A percentile compares a stretch with the other conserved stretches of the same genome.
phyloP scores from a whole-genome alignment of 2,329 filamentous ascomycete genomes.

The Sclerotinia subarctica region DNA sequence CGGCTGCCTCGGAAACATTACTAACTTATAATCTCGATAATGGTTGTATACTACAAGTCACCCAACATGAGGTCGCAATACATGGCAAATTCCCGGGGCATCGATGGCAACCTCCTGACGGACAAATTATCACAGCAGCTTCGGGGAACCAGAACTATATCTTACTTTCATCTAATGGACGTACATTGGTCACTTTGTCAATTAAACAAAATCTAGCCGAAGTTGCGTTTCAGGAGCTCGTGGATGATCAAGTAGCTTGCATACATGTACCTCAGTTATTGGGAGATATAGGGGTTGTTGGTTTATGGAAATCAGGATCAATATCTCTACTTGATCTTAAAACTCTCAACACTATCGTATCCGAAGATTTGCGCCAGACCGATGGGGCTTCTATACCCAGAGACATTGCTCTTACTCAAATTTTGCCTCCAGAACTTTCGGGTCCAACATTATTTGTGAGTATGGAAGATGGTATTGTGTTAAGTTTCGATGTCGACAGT shows the following conservation, averaged over 20 bases:
- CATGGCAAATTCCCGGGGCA: constrained; percentile 59
- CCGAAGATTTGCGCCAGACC: constrained; percentile 57
- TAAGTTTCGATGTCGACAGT: constrained; percentile 72
- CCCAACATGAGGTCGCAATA: constrained; percentile 58
- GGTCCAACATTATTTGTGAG: constrained; percentile 80
- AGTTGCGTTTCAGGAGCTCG: constrained; percentile 58
- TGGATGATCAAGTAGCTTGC: constrained; percentile 77
- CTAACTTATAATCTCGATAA: constrained; percentile 63
- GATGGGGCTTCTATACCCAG: constrained; percentile 78
- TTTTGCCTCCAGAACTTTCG: constrained; percentile 58
- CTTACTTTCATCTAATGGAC: constrained; percentile 73
- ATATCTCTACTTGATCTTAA: constrained; percentile 70
- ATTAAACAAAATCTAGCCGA: constrained; percentile 53
- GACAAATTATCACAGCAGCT: constrained; percentile 68
- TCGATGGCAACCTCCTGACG: constrained; percentile 54
- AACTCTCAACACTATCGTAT: constrained; percentile 63
- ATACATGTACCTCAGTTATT: constrained; percentile 68
- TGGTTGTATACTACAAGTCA: constrained; percentile 72
- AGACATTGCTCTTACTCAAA: constrained; percentile 73
- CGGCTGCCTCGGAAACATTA: constrained; percentile 68
- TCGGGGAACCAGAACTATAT: constrained; percentile 69
- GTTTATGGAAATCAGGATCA: constrained; percentile 82
- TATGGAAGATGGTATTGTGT: constrained; percentile 87
- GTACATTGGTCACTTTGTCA: constrained; percentile 66
- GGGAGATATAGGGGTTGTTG: constrained; percentile 68